Conservation (phyloP, 495 filamentous ascomycete species). For the Tuber indicum region DNA sequence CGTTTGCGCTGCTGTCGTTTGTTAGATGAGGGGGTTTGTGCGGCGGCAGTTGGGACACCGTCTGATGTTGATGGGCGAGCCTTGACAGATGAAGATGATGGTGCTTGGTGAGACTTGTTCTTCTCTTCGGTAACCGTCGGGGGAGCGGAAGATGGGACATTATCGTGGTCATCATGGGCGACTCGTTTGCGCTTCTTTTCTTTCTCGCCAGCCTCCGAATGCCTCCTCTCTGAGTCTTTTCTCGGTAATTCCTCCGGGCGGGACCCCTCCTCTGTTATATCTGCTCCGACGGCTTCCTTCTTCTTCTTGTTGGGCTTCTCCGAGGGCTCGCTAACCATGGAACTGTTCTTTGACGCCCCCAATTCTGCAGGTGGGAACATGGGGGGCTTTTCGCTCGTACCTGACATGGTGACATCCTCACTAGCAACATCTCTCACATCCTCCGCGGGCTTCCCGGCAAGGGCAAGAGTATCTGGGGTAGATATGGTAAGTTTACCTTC, state of each 20-base stretch:
- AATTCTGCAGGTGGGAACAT: background rate
- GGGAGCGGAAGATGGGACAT: conserved; percentile 18
- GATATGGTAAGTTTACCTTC: conserved; percentile 13
- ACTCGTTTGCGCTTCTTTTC: conserved; percentile 46
- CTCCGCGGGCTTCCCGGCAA: background rate
- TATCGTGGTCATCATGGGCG: conserved; percentile 45
- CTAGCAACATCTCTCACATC: background rate
- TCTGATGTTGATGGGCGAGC: conserved; percentile 30
- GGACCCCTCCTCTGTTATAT: conserved; percentile 45
- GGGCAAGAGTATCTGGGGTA: conserved; percentile 4
- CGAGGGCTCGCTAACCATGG: conserved; percentile 48
- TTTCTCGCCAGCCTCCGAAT: conserved; percentile 70
- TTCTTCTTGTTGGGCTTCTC: conserved; percentile 78
- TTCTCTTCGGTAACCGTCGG: conserved; percentile 9
- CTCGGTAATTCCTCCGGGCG: conserved; percentile 25
- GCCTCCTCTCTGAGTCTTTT: conserved; percentile 40
- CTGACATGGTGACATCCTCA: conserved; percentile 18
- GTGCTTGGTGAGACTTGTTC: conserved; percentile 3
- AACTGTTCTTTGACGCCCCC: conserved; percentile 15
- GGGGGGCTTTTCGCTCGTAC: background rate
- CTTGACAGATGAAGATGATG: conserved; percentile 9
- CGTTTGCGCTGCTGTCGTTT: conserved; percentile 31
- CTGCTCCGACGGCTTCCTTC: conserved; percentile 47
- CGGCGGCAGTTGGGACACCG: conserved; percentile 12
- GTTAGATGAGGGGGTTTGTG: conserved; percentile 14